Base-by-base conservation (phyloP, 2,329 filamentous ascomycete species). In the Onygenales sp. region DNA sequence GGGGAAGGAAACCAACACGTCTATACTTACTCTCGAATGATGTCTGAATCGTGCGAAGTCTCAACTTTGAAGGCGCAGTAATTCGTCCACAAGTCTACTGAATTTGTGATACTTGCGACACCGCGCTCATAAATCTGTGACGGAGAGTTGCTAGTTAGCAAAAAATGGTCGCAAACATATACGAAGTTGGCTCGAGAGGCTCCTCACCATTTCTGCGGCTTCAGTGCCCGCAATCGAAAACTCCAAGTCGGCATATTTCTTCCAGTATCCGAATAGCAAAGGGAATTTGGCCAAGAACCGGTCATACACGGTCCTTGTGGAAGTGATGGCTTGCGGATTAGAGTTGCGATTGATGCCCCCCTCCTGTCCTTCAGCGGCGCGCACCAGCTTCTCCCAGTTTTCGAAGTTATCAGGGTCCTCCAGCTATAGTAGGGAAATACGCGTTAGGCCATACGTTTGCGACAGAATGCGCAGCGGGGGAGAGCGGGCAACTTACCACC, bases 11-110 rank as follows among this genome's bases (percentile, higher is more conserved):
- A 84, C 67, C 67, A 71, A 69, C 78, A 77, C 75, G 74, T 72
- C 68, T 73, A 76, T 81, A 97, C 93, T 97, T 95, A 98, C 93
- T 97, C 93, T 95, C 93, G 86, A 76, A 96, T 94, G 72, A 94
- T 81, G 69, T 94, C 88, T 64, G 89, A 82, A 69, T 95, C 90
- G 75, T 98, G 93, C 63, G 88, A 93, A 54, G 93, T 97, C 70
- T 97, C 90, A 75, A 93, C 90, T 72, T 97, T 97, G 82, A 97
- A 97, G 65, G 85, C 82, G 76, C 92, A 97, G 76, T 96, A 98
- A 65, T 95, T 91, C 51, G 89, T 87, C 93, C 93, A 98, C 56
- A 98, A 78, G 69, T 98, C 93, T 64, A 96, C 91, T 38, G 92
- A 97, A 67, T 88, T 89, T 53, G 87, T 86, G 65, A 97, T 90